These are phyloP conservation scores for Begonia masoniana DNA, from an alignment of 306 rosid genomes.

Conservation along the genomic window DNA sequence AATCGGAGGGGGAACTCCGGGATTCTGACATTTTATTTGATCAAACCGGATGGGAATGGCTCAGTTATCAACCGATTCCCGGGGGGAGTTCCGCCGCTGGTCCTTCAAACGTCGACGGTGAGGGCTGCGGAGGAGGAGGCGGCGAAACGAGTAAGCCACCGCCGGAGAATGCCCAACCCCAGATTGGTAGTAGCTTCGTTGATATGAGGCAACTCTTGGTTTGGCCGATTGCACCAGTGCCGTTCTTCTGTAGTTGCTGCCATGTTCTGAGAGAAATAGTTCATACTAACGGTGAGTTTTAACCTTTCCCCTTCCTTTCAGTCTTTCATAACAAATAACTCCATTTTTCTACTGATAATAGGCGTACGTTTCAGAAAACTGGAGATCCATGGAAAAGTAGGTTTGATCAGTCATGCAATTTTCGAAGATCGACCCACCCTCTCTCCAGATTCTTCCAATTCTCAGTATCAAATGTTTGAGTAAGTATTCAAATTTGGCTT, in stretches of 20 bases:
- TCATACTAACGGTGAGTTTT: conserved; percentile 33
- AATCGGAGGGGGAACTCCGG: not conserved
- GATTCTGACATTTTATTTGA: not conserved
- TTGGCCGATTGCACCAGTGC: conserved; percentile 25
- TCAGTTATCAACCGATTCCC: not conserved
- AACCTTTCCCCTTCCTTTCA: not conserved
- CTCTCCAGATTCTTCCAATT: conserved; percentile 11
- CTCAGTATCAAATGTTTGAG: conserved; percentile 38
- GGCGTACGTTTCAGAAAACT: conserved; percentile 33
- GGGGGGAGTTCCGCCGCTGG: conserved; percentile 12
- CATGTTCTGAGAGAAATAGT: conserved; percentile 48
- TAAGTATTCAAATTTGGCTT: conserved; percentile 9
- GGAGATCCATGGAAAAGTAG: conserved; percentile 63
- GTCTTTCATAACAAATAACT: not conserved
- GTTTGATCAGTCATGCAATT: conserved; percentile 50
- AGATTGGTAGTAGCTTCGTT: not conserved
- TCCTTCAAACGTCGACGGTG: conserved; percentile 6
- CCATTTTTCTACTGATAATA: conserved; percentile 1
- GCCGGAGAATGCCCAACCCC: not conserved
- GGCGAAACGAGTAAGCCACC: not conserved
- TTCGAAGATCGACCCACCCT: conserved; percentile 6
- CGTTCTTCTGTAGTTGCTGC: conserved; percentile 46
- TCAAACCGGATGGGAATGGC: conserved; percentile 8
- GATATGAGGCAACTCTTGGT: conserved; percentile 2
- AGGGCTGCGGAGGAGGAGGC: too few relatives aligned